Conservation (phyloP, 495 filamentous ascomycete species). For the Podospora pseudoanserina region DNA sequence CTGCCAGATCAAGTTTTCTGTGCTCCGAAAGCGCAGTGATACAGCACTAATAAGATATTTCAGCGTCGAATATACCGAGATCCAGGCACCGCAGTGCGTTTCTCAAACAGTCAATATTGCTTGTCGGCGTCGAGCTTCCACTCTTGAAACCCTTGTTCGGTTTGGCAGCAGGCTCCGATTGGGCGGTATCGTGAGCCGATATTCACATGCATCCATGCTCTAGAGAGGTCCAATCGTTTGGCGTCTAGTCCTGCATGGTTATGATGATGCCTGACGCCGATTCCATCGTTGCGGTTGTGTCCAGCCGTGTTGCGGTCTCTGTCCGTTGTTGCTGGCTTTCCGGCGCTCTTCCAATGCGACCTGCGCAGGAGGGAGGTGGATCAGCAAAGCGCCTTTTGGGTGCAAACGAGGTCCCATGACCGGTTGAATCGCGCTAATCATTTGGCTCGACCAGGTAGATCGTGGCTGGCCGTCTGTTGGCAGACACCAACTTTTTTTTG, state of each 20-base stretch:
- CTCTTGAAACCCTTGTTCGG: background rate
- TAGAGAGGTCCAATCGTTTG: constrained; percentile 5
- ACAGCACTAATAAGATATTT: background rate
- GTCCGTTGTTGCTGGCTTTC: background rate
- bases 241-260: background rate
- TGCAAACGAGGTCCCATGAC: constrained; percentile 33
- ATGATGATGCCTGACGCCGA: constrained; percentile 10
- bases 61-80: background rate
- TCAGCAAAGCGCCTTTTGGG: constrained; percentile 14
- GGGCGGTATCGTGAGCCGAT: constrained; percentile 1
- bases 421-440: constrained; percentile 25
- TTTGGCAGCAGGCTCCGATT: background rate
- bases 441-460: constrained; percentile 22
- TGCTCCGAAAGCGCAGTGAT: background rate
- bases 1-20: background rate
- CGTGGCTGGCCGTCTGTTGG: constrained; percentile 20
- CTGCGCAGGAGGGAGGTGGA: constrained; percentile 23
- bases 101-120: background rate
- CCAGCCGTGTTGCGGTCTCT: constrained; percentile 6
- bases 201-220: constrained; percentile 7
- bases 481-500: constrained; percentile 14
- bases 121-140: background rate
- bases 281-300: background rate
- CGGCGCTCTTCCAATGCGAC: constrained; percentile 9
- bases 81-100: background rate